Evolutionary conservation across 495 filamentous ascomycete species (phyloP).

Genomic region (Daldinia decipiens): DNA sequence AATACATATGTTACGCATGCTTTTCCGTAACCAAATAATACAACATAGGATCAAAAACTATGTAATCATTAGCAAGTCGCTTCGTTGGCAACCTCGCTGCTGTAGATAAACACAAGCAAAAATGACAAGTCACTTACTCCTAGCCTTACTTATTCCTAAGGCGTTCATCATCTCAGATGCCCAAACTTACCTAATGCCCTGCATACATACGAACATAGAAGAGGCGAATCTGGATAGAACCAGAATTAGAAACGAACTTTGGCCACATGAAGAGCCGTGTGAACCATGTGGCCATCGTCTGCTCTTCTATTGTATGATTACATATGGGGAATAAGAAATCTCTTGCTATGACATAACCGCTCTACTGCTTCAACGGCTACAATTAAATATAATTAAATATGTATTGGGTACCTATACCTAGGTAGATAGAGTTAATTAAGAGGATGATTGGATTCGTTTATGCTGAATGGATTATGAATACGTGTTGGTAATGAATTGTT

Average conservation of each 20-base stretch:
- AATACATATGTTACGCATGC: background rate
- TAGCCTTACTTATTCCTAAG: slow-evolving; percentile 2
- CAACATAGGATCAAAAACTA: background rate
- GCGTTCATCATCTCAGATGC: slow-evolving; percentile 12
- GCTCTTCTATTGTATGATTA: background rate
- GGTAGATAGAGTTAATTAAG: slow-evolving; percentile 24
- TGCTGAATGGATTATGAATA: slow-evolving; percentile 33
- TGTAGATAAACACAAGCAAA: background rate
- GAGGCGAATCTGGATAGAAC: background rate
- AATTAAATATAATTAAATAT: slow-evolving; percentile 4
- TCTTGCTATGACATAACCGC: slow-evolving; percentile 2
- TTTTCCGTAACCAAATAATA: slow-evolving; percentile 5
- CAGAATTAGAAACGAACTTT: slow-evolving; percentile 3
- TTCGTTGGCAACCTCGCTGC: background rate
- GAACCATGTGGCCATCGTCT: slow-evolving; percentile 4
- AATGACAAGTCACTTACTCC: slow-evolving; percentile 11
- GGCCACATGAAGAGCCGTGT: background rate
- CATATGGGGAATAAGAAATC: slow-evolving; percentile 1
- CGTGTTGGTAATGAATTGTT: slow-evolving; percentile 36
- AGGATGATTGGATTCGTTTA: background rate
- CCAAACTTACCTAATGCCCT: background rate
- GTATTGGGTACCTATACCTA: background rate
- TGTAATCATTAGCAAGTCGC: background rate
- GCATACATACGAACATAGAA: background rate
- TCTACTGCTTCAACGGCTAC: background rate